Evolutionary conservation across 2,329 filamentous ascomycete species (phyloP), one percentile per base, ranked within the genome.

Genomic region (Penicillium sp.): DNA sequence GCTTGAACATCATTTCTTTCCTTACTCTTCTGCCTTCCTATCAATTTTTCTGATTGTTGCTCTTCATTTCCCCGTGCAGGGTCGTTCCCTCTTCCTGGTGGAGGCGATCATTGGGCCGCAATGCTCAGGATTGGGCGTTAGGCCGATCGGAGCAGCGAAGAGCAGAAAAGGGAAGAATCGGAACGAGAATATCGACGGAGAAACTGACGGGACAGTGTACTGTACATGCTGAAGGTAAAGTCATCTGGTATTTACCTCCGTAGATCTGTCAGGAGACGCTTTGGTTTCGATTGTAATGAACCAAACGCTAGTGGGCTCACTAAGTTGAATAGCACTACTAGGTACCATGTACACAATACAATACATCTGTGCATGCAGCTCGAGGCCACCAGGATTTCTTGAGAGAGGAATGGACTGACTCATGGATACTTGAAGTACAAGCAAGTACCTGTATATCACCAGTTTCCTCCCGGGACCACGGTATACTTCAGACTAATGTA

Each of bases 71-170:
- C 28, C 49, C 43, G 37, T 47, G 49, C 56, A 59, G 31, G 52
- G 57, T 52, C 55, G 51, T 50, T 49, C 51, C 58, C 39, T 55
- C 22, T 31, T 57, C 20, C 34, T 45, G 34, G 59, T 55, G 66
- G 65, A 62, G 63, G 63, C 59, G 59, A 63, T 55, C 55, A 64
- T 68, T 66, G 66, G 66, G 66, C 66, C 65, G 65, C 66, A 66
- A 68, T 54, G 38, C 49, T 41, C 38, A 34, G 31, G 41, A 51
- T 66, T 63, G 65, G 63, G 63, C 63, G 58, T 55, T 60, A 48
- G 49, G 39, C 41, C 34, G 49, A 49, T n/a, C 22, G 39, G 42
- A 54, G 47, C 15, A 17, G 42, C 15, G 52, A 20, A 1, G 11
- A 49, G 45, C 12, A 49, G 45, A 11, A 49, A 28, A 31, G 45